Base-by-base conservation (phyloP, 1,284 basidiomycete species). In the Fomes fomentarius region DNA sequence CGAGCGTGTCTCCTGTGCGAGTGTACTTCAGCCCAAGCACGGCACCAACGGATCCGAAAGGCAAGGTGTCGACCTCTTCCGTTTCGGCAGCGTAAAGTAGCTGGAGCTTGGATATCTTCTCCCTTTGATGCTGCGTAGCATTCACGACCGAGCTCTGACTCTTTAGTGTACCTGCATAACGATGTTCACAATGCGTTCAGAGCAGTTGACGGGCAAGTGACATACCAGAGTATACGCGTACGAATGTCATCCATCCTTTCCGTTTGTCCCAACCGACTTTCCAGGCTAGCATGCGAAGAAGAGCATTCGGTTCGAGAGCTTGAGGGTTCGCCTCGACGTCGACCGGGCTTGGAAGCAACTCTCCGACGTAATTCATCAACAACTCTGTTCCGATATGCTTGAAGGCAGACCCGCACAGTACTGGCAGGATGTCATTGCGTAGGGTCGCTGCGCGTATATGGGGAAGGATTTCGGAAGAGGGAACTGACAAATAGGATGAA, bases 171-270 rank as follows among this genome's bases (percentile, higher is more conserved):
- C 89, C 85, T 93, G 61, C 1, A 37, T 33, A 31, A 22, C 11
- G 8, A n/a, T 12, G 3, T 24, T 60, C 1, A 52, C 41, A 12
- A 11, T 34, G n/a, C 14, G 19, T 10, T 21, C 14, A 37, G 14
- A 30, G 24, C n/a, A 33, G 50, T 26, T 19, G 25, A 28, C 15
- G 19, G 12, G 15, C 30, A 11, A 9, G 40, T 34, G 15, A 64
- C 75, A 60, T 68, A 87, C 93, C 93, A 50, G 93, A 93, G 68
- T 96, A 96, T 21, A 96, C 82, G 22, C 93, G 80, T 31, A 96
- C 87, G 66, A 94, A 96, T 0, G 93, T 95, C 85, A 94, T 92
- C 84, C 93, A 95, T 14, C 93, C 93, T 60, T 81, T 83, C 56
- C 82, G 83, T 59, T 85, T 87, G 68, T 95, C 91, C 89, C 91